A percentile compares a stretch with the other conserved stretches of the same genome.
Evolutionary conservation across 192 early-diverging fungal genomes (phyloP).

Genomic region (Dissophora ornata): DNA sequence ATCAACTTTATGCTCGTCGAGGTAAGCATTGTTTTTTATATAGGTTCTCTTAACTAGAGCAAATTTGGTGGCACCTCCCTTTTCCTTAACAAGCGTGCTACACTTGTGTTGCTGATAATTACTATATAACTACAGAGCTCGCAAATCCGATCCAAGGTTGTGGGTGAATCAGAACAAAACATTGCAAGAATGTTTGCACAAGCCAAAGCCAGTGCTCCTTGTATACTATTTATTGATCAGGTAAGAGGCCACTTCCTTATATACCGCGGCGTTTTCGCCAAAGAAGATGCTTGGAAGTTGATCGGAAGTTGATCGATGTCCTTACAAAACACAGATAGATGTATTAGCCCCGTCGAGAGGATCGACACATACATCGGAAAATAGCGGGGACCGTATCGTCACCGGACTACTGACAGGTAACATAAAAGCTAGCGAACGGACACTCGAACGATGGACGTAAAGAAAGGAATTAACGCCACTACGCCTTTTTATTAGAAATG

Average conservation of each 20-base stretch:
- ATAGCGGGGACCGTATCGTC: slow-evolving; percentile 89
- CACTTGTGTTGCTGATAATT: neutral
- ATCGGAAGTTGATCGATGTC: too few species aligned
- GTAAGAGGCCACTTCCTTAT: slow-evolving; percentile 38
- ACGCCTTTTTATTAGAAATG: slow-evolving; percentile 68
- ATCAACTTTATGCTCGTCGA: slow-evolving; percentile 89
- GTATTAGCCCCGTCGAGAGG: slow-evolving; percentile 82
- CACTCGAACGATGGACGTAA: too few species aligned
- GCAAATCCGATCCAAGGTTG: slow-evolving; percentile 88
- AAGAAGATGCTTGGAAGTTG: too few species aligned
- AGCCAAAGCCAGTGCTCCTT: slow-evolving; percentile 85
- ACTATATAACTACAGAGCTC: slow-evolving; percentile 67
- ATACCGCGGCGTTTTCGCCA: too few species aligned
- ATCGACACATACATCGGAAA: slow-evolving; percentile 76
- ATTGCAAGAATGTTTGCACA: slow-evolving; percentile 87
- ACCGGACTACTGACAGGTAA: slow-evolving; percentile 83
- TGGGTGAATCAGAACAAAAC: slow-evolving; percentile 93
- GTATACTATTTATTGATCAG: slow-evolving; percentile 94
- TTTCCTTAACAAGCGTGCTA: too few species aligned
- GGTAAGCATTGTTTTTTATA: slow-evolving; percentile 52
- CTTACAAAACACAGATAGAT: slow-evolving; percentile 69
- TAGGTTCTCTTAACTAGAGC: too few species aligned
- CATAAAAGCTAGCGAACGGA: too few species aligned
- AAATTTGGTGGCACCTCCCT: too few species aligned
- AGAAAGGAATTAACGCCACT: neutral